Evolutionary conservation across 2,329 filamentous ascomycete species (phyloP), one percentile per base, ranked within the genome.

Genomic region (Scorias spongiosa): DNA sequence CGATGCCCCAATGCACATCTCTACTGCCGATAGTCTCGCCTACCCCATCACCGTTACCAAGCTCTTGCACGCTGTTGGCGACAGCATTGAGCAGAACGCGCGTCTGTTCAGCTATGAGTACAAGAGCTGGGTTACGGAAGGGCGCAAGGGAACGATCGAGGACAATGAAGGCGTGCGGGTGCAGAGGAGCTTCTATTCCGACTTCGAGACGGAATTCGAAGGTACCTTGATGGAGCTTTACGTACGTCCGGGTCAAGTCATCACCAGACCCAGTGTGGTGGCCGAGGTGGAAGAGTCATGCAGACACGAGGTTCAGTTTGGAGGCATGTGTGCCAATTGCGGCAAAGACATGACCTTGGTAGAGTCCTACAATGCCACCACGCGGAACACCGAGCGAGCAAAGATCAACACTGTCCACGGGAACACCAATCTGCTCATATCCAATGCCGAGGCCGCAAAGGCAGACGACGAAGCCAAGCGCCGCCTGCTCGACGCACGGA

Each of bases 401-500:
- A 86, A 83, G 46, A 89, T 98, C 62, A 89, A 89, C 65, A 93
- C 94, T 78, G 81, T 84, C 26, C 91, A 98, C 65, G 86, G 93
- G 61, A 88, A 93, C 58, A 84, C 83, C 2, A 78, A 80, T 17
- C 72, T 98, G 48, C 87, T 81, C 40, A 85, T 98, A 55, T 95
- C 87, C 63, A 72, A 79, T 54, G 74, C 75, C 46, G 84, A 93
- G 58, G 91, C 91, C 11, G 76, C 76, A 41, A 79, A 78, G 51
- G 81, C 84, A 45, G 89, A 96, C 63, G 80, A 88, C 58, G 83
- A 93, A 54, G 75, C 86, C 11, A 93, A 95, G 67, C 76, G 79
- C 48, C 80, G 89, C 15, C 70, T 98, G 37, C 69, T 98, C 38
- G 73, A 79, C 46, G 76, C 82, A 48, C 78, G 82, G 53, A 94